phyloP scores from a whole-genome alignment of 352 stramenopile species.

The Phytophthora sansomeana region DNA sequence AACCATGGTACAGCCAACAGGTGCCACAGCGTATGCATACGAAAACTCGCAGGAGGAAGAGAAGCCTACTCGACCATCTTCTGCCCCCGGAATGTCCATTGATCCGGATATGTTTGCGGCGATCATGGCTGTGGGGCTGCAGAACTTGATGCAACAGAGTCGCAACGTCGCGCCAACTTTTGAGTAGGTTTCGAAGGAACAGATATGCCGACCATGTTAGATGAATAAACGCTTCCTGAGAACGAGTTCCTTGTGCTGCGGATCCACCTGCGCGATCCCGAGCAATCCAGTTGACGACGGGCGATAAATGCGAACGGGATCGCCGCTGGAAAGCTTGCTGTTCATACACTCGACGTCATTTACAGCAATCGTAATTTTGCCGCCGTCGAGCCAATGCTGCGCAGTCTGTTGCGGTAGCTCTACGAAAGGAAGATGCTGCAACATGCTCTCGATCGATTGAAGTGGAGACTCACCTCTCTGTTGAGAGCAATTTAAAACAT shows the following conservation, averaged over 20 bases:
- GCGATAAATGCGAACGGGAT: slow-evolving; percentile 66
- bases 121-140: slow-evolving; percentile 83
- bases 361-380: slow-evolving; percentile 44
- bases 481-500: slow-evolving; percentile 1
- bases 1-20: slow-evolving; percentile 88
- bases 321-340: slow-evolving; percentile 40
- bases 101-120: slow-evolving; percentile 86
- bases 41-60: slow-evolving; percentile 61
- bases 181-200: slow-evolving; percentile 36
- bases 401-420: slow-evolving; percentile 37
- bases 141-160: slow-evolving; percentile 83
- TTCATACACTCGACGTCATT: slow-evolving; percentile 37
- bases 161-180: slow-evolving; percentile 35
- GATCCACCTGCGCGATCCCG: slow-evolving; percentile 66
- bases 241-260: slow-evolving; percentile 45
- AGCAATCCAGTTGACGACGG: slow-evolving; percentile 44
- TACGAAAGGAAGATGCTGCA: slow-evolving; percentile 64
- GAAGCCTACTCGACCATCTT: slow-evolving; percentile 24
- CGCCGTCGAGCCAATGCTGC: slow-evolving; percentile 60
- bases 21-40: slow-evolving; percentile 83
- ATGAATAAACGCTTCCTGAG: slow-evolving; percentile 77
- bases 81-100: slow-evolving; percentile 52
- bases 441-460: slow-evolving; percentile 62
- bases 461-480: slow-evolving; percentile 51
- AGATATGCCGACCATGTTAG: slow-evolving; percentile 42